Conservation (phyloP, 345 rosid genomes). For the Salix koriyanagi region DNA sequence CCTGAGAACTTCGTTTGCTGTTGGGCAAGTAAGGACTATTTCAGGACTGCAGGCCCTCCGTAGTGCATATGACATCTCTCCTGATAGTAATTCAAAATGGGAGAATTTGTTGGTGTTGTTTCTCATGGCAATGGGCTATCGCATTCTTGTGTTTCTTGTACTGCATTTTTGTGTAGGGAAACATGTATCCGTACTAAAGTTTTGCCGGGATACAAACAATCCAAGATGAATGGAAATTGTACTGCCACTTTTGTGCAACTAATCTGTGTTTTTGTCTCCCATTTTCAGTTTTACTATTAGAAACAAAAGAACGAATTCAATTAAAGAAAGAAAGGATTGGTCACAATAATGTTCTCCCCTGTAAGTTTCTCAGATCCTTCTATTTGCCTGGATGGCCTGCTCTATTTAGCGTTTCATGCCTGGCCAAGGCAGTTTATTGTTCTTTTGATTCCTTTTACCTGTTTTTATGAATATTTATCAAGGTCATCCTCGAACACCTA, state of each 20-base stretch:
- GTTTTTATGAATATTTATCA: no score
- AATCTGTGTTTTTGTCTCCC: not conserved
- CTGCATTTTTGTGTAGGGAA: conserved; percentile 45
- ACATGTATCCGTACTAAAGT: conserved; percentile 28
- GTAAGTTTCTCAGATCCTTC: not conserved
- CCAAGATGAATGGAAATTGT: conserved; percentile 37
- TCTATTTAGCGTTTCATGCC: not conserved
- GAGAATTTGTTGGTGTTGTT: conserved; percentile 66
- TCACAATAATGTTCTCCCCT: not conserved
- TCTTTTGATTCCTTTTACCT: not conserved
- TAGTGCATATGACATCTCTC: conserved; percentile 71
- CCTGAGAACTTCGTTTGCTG: conserved; percentile 70
- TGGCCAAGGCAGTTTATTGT: not conserved
- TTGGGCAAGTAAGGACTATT: conserved; percentile 89
- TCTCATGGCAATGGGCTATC: conserved; percentile 77
- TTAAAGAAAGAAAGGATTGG: not conserved
- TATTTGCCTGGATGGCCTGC: not conserved
- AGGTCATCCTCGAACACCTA: no score
- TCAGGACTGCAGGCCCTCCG: conserved; percentile 75
- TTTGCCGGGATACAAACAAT: conserved; percentile 33
- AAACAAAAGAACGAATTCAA: not conserved
- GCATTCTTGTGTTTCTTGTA: conserved; percentile 55
- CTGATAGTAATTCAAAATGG: conserved; percentile 75
- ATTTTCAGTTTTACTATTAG: not conserved
- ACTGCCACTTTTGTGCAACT: not conserved